Evolutionary conservation across 108 stramenopile species (phyloP), one percentile per base, ranked within the genome.

Genomic region (Stephanodiscus minutulus): DNA sequence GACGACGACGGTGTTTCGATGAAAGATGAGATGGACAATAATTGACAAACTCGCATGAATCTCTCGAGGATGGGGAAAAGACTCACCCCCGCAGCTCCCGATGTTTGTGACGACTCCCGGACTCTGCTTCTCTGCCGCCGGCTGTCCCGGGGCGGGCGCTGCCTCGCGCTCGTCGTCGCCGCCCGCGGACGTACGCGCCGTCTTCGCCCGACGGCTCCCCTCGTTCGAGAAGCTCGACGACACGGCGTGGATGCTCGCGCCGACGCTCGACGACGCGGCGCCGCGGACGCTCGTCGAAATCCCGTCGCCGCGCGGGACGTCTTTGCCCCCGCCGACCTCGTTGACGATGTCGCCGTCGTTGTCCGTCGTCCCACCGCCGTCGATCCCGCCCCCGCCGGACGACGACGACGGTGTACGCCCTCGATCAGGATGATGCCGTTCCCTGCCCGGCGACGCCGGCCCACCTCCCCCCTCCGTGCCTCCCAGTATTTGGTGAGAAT

Each of bases 71-170:
- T 21, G 31, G 7, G 29, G 15, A 17, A 22, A 22, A 27, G 5
- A 57, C 29, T 57, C 11, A 22, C 56, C 56, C 15, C 56, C 56
- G 27, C 9, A 57, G 56, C 56, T 31, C 15, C 56, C 56, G 11
- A 7, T 25, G 13, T 57, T 57, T 25, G 56, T 57, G 2, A 57
- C 31, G 29, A 57, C 29, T 9, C 56, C 56, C 15, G 56, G 56
- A 57, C 56, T 57, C 9, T 57, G 56, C 56, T 57, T 57, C 11
- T 2, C n/a, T n/a, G n/a, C n/a, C n/a, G n/a, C n/a, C n/a, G n/a
- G n/a, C n/a, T n/a, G n/a, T n/a, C n/a, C n/a, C n/a, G n/a, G n/a
- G n/a, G n/a, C n/a, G n/a, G n/a, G n/a, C n/a, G n/a, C n/a, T n/a
- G n/a, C n/a, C n/a, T n/a, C n/a, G n/a, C n/a, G n/a, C n/a, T n/a